Percentiles rank a stretch among this genome's conserved stretches.
phyloP scores from a whole-genome alignment of 1,139 yeast genomes.

The Geotrichum klebahnii region DNA sequence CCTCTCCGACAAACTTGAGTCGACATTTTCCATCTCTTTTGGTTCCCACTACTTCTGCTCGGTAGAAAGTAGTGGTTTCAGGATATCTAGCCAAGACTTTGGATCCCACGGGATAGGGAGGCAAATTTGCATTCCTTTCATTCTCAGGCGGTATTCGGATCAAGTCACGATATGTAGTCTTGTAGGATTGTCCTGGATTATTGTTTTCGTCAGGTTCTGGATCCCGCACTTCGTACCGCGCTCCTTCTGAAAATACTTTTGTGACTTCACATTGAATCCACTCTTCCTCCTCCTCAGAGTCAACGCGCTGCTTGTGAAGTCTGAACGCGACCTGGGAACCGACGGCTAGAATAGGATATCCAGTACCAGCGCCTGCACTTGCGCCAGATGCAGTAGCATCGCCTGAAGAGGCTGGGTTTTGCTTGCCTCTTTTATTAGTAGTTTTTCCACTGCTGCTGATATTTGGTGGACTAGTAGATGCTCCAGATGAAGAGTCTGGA shows the following conservation, averaged over 20 bases:
- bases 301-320: conserved; percentile 42
- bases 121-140: conserved; percentile 39
- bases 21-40: conserved; percentile 73
- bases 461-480: conserved; percentile 1
- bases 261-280: conserved; percentile 97
- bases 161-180: conserved; percentile 75
- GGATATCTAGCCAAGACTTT: conserved; percentile 93
- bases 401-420: neutral
- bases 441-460: conserved; percentile 2
- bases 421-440: conserved; percentile 6
- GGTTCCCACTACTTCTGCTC: conserved; percentile 83
- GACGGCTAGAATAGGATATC: conserved; percentile 32
- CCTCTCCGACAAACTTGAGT: conserved; percentile 92
- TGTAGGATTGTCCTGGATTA: conserved; percentile 82
- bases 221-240: conserved; percentile 75
- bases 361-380: neutral
- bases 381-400: neutral
- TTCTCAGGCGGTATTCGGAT: conserved; percentile 62
- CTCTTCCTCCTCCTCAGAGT: conserved; percentile 69
- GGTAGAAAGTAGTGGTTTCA: conserved; percentile 94
- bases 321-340: conserved; percentile 90
- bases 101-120: conserved; percentile 67
- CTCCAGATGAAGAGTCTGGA: conserved; percentile 1
- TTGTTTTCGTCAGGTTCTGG: conserved; percentile 96
- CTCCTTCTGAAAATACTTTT: conserved; percentile 70